Base-by-base conservation (phyloP, 345 rosid species). In the Arabidopsis suecica region DNA sequence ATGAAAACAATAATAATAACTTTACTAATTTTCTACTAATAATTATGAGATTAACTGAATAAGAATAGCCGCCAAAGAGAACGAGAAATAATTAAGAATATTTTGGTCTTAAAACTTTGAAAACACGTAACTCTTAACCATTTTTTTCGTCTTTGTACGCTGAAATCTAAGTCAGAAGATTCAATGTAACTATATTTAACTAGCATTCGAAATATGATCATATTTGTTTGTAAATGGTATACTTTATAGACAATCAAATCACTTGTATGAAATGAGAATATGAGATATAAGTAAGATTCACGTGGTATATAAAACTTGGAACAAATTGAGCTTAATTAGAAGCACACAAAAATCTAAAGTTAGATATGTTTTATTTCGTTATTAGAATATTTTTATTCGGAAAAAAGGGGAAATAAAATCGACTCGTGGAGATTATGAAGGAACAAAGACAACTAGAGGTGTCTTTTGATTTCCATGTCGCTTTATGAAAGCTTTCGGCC, bases 401-500 rank as follows among this genome's bases (percentile, higher is more conserved):
- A n/a, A 11, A 68, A 16, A 61, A 67, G 16, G 16, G 40, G 62
- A 33, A 32, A 4, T 62, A 61, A 63, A 61, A 63, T 25, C 33
- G 72, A 57, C 72, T 65, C 62, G 30, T 77, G 68, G 65, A 32
- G 38, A 57, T 42, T 10, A 32, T 20, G 67, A 77, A 77, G 66
- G 60, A 77, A 1, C 76, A 71, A 49, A 30, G 61, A 57, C 59
- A 55, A 18, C 33, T 48, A 44, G 67, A 45, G 61, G 76, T 57
- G 80, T 69, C 59, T 11, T 49, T 13, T 63, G 30, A 55, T 44
- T 63, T 63, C 63, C 51, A 20, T 56, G 71, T 63, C 80, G 38
- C 61, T 77, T 64, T 64, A 28, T 32, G 54, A 10, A 10, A 71
- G 13, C 72, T 77, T 77, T 71, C 76, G 80, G 72, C 72, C 54